A percentile compares a stretch with the other conserved stretches of the same genome.
Evolutionary conservation across 2,329 filamentous ascomycete species (phyloP).

Genomic region (Setomelanomma holmii): DNA sequence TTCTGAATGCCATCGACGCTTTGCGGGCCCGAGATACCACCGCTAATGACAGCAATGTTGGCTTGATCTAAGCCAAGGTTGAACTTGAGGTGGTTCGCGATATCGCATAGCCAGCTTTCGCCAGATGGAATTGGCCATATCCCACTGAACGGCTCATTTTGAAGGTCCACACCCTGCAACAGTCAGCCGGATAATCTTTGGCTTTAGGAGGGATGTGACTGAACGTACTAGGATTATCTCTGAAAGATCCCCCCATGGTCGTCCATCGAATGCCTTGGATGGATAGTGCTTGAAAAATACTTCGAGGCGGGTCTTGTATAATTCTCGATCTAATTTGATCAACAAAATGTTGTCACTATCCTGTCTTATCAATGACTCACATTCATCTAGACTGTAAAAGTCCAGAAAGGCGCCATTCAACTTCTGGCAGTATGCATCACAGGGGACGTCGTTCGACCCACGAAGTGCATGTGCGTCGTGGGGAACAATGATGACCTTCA

Average conservation of each 20-base stretch:
- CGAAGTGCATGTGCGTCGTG: slow-evolving; percentile 45
- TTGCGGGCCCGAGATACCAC: slow-evolving; percentile 42
- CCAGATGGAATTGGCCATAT: slow-evolving; percentile 45
- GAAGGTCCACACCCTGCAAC: slow-evolving; percentile 42
- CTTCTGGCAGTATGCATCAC: slow-evolving; percentile 45
- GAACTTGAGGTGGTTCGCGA: slow-evolving; percentile 42
- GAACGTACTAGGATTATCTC: slow-evolving; percentile 39
- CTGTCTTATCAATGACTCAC: slow-evolving; percentile 15
- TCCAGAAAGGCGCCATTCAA: slow-evolving; percentile 42
- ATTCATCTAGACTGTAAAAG: slow-evolving; percentile 42
- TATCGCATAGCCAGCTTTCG: slow-evolving; percentile 46
- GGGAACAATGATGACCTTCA: slow-evolving; percentile 47
- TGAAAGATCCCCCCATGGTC: slow-evolving; percentile 37
- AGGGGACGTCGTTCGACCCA: slow-evolving; percentile 38
- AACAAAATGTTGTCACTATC: not conserved
- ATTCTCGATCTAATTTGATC: slow-evolving; percentile 22
- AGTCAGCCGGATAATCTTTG: not conserved
- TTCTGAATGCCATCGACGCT: slow-evolving; percentile 33
- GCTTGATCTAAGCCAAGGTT: slow-evolving; percentile 31
- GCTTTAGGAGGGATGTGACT: not conserved
- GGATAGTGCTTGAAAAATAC: slow-evolving; percentile 46
- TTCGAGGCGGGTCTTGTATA: slow-evolving; percentile 42
- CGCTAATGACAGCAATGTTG: slow-evolving; percentile 45
- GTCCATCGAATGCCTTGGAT: slow-evolving; percentile 42
- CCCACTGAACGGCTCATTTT: slow-evolving; percentile 45